Percentiles rank a stretch among this genome's conserved stretches.
These are phyloP conservation scores for Boletus mariae DNA, from an alignment of 1,284 basidiomycete genomes.

Conservation along the genomic window DNA sequence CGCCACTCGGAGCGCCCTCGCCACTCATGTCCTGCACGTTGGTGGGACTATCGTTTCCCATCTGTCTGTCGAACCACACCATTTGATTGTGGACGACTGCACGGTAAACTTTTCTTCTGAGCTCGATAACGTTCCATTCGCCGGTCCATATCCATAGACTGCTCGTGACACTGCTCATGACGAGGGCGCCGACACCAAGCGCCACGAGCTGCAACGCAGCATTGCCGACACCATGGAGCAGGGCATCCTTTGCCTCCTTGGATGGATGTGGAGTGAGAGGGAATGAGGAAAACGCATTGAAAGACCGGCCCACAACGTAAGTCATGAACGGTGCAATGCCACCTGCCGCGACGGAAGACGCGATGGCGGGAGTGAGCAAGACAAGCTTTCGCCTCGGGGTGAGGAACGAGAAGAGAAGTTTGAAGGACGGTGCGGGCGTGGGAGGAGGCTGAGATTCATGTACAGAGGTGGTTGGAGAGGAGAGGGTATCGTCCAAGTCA, in stretches of 20 bases:
- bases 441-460: slow-evolving; percentile 9
- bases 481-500: slow-evolving; percentile 1
- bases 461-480: slow-evolving; percentile 14
- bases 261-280: slow-evolving; percentile 46
- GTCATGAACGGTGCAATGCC: slow-evolving; percentile 93
- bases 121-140: slow-evolving; percentile 71
- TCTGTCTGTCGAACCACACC: slow-evolving; percentile 85
- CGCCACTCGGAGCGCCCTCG: slow-evolving; percentile 63
- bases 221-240: slow-evolving; percentile 59
- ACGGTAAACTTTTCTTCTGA: slow-evolving; percentile 69
- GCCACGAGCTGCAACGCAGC: slow-evolving; percentile 69
- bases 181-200: slow-evolving; percentile 67
- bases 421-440: slow-evolving; percentile 41
- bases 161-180: slow-evolving; percentile 73
- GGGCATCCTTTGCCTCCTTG: slow-evolving; percentile 46
- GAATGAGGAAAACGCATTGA: slow-evolving; percentile 72
- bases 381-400: slow-evolving; percentile 44
- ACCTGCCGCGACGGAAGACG: slow-evolving; percentile 68
- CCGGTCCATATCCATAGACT: slow-evolving; percentile 87
- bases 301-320: slow-evolving; percentile 80
- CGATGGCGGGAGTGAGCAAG: slow-evolving; percentile 70
- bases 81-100: slow-evolving; percentile 73
- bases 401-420: slow-evolving; percentile 54
- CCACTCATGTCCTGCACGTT: slow-evolving; percentile 41
- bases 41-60: slow-evolving; percentile 57